Evolutionary conservation across 495 filamentous ascomycete species (phyloP).

Genomic region (Neurospora cerealis): DNA sequence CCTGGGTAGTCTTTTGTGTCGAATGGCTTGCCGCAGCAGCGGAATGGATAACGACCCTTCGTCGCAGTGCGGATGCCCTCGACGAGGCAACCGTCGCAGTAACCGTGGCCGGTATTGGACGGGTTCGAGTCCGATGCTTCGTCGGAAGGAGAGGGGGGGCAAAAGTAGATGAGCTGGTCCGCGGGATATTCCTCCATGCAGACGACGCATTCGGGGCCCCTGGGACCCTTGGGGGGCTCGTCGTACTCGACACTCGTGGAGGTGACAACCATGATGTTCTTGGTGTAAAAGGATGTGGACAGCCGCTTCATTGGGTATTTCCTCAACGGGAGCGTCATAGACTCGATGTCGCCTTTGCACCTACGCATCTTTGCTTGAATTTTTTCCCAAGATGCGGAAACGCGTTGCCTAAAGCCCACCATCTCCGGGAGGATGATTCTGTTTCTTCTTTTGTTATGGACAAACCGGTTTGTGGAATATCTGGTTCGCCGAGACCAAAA

Average conservation of each 20-base stretch:
- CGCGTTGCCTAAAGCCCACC: not conserved
- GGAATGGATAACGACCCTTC: not conserved
- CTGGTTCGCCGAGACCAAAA: not conserved
- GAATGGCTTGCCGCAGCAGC: not conserved
- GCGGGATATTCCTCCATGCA: not conserved
- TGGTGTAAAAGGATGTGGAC: not conserved
- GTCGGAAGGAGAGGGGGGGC: not conserved
- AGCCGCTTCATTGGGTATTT: not conserved
- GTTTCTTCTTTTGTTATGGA: too few species aligned
- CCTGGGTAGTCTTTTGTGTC: not conserved
- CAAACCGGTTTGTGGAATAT: not conserved
- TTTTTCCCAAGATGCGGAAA: not conserved
- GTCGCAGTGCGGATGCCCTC: not conserved
- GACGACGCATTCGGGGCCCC: not conserved
- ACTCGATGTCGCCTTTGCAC: not conserved
- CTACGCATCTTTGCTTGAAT: not conserved
- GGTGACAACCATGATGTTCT: not conserved
- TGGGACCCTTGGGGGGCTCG: not conserved
- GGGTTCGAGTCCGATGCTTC: not conserved
- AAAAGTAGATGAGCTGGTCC: not conserved
- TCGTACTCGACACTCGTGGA: not conserved
- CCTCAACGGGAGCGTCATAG: not conserved
- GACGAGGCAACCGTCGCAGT: conserved; percentile 1
- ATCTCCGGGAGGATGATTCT: not conserved
- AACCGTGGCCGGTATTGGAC: not conserved